Conservation (phyloP, 2,329 filamentous ascomycete genomes). For the Albifimbria verrucaria region DNA sequence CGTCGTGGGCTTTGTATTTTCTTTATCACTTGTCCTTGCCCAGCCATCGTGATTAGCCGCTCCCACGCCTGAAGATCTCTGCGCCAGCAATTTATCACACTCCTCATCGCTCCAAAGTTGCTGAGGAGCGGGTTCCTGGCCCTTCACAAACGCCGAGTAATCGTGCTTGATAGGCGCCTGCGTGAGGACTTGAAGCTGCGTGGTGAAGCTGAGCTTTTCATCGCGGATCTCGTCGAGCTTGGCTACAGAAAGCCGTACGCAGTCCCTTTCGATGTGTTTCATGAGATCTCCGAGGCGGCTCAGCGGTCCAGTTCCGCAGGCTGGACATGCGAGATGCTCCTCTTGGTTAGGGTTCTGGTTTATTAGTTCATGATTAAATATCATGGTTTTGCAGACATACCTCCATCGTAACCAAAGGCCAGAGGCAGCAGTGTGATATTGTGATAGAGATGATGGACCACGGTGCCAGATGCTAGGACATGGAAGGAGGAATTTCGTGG, state of each 20-base stretch:
- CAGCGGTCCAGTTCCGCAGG: conserved; percentile 37
- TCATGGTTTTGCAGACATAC: no score
- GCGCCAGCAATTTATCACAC: no score
- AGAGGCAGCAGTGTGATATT: no score
- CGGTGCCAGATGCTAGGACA: no score
- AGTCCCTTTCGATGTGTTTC: conserved; percentile 43
- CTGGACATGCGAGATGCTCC: conserved; percentile 44
- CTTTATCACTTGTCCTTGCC: conserved; percentile 9
- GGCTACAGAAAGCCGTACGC: conserved; percentile 28
- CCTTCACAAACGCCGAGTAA: conserved; percentile 21
- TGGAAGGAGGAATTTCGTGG: no score
- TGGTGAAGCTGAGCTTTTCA: conserved; percentile 32
- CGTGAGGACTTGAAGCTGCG: conserved; percentile 22
- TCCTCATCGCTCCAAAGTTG: background rate
- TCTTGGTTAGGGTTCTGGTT: conserved; percentile 34
- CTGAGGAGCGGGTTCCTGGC: background rate
- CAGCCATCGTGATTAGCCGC: background rate
- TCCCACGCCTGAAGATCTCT: background rate
- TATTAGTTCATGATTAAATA: no score
- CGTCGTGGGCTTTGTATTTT: conserved; percentile 5
- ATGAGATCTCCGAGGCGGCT: conserved; percentile 34
- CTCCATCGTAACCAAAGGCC: no score
- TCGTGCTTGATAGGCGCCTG: conserved; percentile 22
- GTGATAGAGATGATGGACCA: no score
- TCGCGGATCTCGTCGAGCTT: conserved; percentile 31